phyloP scores from a whole-genome alignment of 495 filamentous ascomycete species.

The Darksidea phi region DNA sequence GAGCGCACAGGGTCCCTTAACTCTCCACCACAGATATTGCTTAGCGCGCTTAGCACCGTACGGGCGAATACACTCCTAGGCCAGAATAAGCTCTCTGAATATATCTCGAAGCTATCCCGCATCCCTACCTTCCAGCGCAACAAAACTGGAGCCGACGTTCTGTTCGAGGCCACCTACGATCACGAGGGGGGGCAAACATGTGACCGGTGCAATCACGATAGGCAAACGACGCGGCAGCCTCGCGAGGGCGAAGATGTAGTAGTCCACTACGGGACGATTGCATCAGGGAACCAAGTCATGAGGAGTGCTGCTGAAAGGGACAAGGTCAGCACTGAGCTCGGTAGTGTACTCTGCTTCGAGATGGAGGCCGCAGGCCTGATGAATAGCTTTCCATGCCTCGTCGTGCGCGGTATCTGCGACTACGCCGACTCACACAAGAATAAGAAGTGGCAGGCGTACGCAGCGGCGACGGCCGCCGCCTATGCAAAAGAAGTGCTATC shows the following conservation, averaged over 20 bases:
- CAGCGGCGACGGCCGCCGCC: conserved; percentile 29
- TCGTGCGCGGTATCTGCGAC: conserved; percentile 36
- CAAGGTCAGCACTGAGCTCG: conserved; percentile 12
- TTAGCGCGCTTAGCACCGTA: neutral
- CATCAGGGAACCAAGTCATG: conserved; percentile 32
- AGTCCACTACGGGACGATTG: conserved; percentile 33
- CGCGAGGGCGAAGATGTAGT: neutral
- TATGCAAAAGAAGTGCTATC: conserved; percentile 13
- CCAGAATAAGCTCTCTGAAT: no score
- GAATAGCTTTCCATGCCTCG: conserved; percentile 24
- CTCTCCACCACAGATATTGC: neutral
- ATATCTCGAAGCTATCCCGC: no score
- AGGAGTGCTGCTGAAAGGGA: conserved; percentile 11
- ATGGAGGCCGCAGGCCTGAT: conserved; percentile 35
- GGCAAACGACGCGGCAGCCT: no score
- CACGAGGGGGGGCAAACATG: no score
- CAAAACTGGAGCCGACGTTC: no score
- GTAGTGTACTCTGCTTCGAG: conserved; percentile 32
- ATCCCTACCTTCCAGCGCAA: no score
- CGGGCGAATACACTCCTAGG: neutral
- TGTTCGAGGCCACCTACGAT: no score
- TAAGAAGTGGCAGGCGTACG: conserved; percentile 32
- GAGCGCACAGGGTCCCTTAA: neutral
- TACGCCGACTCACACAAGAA: conserved; percentile 37
- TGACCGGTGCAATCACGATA: no score